Evolutionary conservation across 306 rosid species (phyloP).

Genomic region (Pterocarpus santalinus): DNA sequence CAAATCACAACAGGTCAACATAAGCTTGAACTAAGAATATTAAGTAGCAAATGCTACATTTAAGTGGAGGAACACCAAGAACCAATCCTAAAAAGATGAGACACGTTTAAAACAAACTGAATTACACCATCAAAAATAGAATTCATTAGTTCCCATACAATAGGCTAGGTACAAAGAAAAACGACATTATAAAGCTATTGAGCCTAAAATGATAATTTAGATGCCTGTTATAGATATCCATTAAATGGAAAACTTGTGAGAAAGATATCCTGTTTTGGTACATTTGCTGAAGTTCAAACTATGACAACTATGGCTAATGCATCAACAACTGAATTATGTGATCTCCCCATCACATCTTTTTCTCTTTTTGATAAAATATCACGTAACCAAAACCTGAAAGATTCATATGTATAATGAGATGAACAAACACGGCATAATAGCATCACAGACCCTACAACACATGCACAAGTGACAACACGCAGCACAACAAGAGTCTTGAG

Average conservation of each 20-base stretch:
- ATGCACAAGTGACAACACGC: background rate
- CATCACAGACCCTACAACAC: slow-evolving; percentile 4
- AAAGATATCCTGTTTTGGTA: background rate
- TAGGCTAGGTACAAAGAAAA: background rate
- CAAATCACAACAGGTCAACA: background rate
- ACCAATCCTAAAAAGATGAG: background rate
- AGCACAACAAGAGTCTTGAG: slow-evolving; percentile 4
- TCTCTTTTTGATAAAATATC: background rate
- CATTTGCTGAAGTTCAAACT: slow-evolving; percentile 5
- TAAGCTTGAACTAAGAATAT: background rate
- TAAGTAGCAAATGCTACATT: background rate
- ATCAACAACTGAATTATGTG: slow-evolving; percentile 9
- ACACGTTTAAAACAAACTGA: too few species aligned
- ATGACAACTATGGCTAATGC: background rate
- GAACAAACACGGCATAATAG: background rate
- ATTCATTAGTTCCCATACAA: background rate
- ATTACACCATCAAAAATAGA: background rate
- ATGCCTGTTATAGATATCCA: background rate
- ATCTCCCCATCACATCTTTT: background rate
- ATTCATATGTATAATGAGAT: background rate
- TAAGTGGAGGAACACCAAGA: background rate
- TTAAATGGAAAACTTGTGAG: background rate
- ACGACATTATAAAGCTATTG: background rate
- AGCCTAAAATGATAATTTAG: background rate
- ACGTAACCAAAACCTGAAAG: slow-evolving; percentile 21